Base-by-base conservation (phyloP, 2,329 filamentous ascomycete species). In the Monosporascus sp. region DNA sequence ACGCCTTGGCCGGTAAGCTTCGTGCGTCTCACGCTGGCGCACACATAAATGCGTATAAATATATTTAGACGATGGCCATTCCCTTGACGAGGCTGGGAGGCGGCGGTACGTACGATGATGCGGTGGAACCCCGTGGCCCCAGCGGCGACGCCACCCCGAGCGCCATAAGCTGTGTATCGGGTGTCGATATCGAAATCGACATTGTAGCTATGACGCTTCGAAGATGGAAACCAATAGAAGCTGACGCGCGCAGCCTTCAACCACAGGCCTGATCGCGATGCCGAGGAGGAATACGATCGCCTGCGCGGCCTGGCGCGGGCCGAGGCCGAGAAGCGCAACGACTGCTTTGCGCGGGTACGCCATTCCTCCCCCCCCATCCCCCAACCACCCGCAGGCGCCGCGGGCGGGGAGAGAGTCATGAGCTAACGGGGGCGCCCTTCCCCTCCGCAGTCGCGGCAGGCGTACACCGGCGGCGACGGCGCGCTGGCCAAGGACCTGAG, bases 241-340 rank as follows among this genome's bases (percentile, higher is more conserved):
- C 31, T 35, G 31, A 35, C 31, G 11, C 5, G 31, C 45, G 18
- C 68, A 92, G 89, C 87, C 71, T 90, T 93, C 76, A 89, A 86
- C 72, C 86, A 91, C 69, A 79, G 79, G 55, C 78, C 85, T 61
- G 83, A 82, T 66, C 75, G 76, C 61, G 80, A 86, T 55, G 78
- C 84, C 52, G 92, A 97, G 76, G 84, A 80, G 62, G 92, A 97
- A 74, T 97, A 97, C 72, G 92, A 97, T 69, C 88, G 90, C 51
- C 81, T 97, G 45, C 90, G 94, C 65, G 86, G 87, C 62, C 80
- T 92, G 18, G 94, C 93, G 18, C 85, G 89, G 58, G 79, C 85
- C 64, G 92, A 96, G 77, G 90, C 88, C 54, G 76, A 79, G 50
- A 90, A 94, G 75, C 88, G 90, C 61, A 83, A 83, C 58, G 79